Base-by-base conservation (phyloP, 2,329 filamentous ascomycete genomes). In the Monosporascus sp. region DNA sequence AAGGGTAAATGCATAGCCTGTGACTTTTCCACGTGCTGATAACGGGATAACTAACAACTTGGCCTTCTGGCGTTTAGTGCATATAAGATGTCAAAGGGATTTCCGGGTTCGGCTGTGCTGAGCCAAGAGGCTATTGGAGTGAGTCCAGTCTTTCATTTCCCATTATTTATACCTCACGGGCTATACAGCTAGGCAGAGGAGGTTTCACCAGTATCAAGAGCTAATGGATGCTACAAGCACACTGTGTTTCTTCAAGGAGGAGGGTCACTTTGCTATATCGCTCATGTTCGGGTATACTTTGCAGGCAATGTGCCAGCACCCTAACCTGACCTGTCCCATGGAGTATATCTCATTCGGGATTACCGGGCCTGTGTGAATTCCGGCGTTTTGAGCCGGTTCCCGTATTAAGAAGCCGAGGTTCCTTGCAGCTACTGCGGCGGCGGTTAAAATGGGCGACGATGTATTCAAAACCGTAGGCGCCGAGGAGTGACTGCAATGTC, bases 201-300 rank as follows among this genome's bases (percentile, higher is more conserved):
- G 31, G 11, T 34, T 11, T 34, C 31, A 34, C 31, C 31, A 34
- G 31, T 34, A 34, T 34, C 11, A 11, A 34, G 31, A 14, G 31
- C 31, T 34, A 34, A 34, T 11, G 31, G 31, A 34, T 34, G 11
- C 11, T 34, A 5, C 31, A 14, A 34, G 31, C 67, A 69, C 53
- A 60, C 58, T 18, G 60, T 68, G 18, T 27, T 61, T 8, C 18
- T 51, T 18, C 65, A 68, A 47, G 57, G 64, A 31, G 27, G 27
- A 6, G 68, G 37, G 0, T 72, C 69, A 38, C 48, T 55, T 46
- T 72, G 69, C 56, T 72, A 71, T 57, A 65, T 69, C 60, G 60
- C 25, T 53, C 58, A 71, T 59, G 55, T 72, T 54, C 70, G 71
- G 59, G 66, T 63, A 54, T 72, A 72, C 56, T 48, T 71, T 49